Evolutionary conservation across 345 rosid species (phyloP).

Genomic region (Eucalyptus cladocalyx): DNA sequence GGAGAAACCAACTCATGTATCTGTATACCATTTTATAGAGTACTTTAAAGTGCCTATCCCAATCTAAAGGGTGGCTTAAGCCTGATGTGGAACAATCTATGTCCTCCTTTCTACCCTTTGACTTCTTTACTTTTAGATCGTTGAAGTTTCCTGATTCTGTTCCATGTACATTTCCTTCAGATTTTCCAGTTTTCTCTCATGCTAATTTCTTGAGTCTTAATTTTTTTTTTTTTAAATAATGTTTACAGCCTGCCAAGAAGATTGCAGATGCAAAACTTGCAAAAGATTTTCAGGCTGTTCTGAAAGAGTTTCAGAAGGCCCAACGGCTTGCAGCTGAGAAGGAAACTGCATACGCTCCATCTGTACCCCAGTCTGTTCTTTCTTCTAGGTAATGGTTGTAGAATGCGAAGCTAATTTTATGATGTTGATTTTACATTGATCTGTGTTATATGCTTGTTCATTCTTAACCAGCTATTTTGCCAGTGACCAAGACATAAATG

Average conservation of each 20-base stretch:
- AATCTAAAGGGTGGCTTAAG: not conserved
- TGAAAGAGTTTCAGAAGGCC: constrained; percentile 9
- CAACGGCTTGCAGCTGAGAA: constrained; percentile 12
- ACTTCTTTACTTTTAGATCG: not conserved
- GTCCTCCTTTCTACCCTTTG: not conserved
- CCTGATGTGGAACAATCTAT: not conserved
- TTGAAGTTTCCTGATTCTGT: not conserved
- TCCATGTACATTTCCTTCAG: not conserved
- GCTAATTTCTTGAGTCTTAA: not conserved
- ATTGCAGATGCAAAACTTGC: constrained; percentile 10
- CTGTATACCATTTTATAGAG: not conserved
- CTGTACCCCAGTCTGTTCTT: constrained; percentile 10
- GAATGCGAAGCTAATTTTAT: not conserved
- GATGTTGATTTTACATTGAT: not conserved
- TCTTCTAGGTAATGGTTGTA: not conserved
- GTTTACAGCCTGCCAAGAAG: constrained; percentile 4
- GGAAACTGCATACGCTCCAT: constrained; percentile 6
- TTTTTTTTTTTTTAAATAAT: not conserved
- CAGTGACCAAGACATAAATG: constrained; percentile 32
- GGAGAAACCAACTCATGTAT: not conserved
- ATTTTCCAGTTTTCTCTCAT: not conserved
- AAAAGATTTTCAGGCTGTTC: constrained; percentile 8
- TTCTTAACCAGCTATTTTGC: constrained; percentile 13
- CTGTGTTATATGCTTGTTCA: not conserved
- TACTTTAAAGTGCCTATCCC: not conserved